These are phyloP conservation scores for Cotoneaster glaucophyllus DNA, from an alignment of 306 rosid genomes.

Conservation along the genomic window DNA sequence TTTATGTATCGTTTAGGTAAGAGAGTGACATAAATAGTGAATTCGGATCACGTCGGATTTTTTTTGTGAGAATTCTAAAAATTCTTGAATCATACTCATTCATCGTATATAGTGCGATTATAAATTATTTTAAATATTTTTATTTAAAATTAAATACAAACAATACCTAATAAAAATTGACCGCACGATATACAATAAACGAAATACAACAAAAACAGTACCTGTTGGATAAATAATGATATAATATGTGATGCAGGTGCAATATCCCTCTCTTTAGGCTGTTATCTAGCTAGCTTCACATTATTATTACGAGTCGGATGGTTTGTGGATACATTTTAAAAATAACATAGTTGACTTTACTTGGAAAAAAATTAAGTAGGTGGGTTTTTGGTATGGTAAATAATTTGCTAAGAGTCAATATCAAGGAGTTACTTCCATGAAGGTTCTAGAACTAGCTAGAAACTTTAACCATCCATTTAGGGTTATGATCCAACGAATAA, in stretches of 20 bases:
- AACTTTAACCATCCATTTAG: not conserved
- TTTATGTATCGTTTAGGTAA: too few species aligned
- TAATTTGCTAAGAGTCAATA: not conserved
- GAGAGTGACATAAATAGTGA: not conserved
- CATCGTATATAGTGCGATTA: accelerated
- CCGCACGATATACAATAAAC: accelerated
- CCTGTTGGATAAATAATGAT: too few species aligned
- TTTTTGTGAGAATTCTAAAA: accelerated
- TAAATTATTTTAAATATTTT: too few species aligned
- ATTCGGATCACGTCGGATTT: too few species aligned
- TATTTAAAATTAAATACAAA: too few species aligned
- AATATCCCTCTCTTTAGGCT: not conserved
- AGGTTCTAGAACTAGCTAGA: not conserved
- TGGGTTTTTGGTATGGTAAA: not conserved
- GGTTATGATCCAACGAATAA: not conserved
- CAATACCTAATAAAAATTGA: too few species aligned
- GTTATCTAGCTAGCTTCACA: not conserved
- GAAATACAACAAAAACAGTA: accelerated
- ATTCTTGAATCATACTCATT: too few species aligned
- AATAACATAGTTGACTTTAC: too few species aligned
- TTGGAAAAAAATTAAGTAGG: too few species aligned
- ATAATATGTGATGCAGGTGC: not conserved
- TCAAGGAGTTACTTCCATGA: not conserved
- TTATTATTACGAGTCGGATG: not conserved
- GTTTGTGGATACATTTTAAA: too few species aligned